phyloP scores from a whole-genome alignment of 2,329 filamentous ascomycete genomes.

The Aspergillus sp. region DNA sequence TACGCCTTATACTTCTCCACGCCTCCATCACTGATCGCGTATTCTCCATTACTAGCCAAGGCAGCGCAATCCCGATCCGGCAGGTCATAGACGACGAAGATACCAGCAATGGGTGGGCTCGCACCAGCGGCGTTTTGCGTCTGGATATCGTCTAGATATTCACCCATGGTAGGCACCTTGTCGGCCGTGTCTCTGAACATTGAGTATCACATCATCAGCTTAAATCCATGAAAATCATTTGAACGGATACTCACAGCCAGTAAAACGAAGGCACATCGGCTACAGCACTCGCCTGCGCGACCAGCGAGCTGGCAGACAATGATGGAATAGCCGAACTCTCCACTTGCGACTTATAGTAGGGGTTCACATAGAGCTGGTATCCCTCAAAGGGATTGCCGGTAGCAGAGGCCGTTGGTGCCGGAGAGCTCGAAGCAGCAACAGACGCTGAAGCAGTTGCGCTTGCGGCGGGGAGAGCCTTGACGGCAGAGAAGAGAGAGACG shows the following conservation, averaged over 20 bases:
- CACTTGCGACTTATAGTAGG: slow-evolving; percentile 57
- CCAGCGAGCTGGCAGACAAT: slow-evolving; percentile 55
- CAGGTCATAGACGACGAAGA: slow-evolving; percentile 64
- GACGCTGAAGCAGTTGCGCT: slow-evolving; percentile 16
- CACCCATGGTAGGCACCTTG: slow-evolving; percentile 53
- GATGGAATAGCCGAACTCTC: slow-evolving; percentile 62
- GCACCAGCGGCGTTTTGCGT: slow-evolving; percentile 52
- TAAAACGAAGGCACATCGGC: slow-evolving; percentile 55
- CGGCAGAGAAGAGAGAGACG: slow-evolving; percentile 21
- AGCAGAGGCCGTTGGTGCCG: slow-evolving; percentile 20
- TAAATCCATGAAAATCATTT: not conserved
- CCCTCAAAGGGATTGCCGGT: slow-evolving; percentile 56
- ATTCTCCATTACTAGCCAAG: slow-evolving; percentile 64
- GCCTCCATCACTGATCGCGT: slow-evolving; percentile 56
- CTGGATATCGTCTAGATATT: slow-evolving; percentile 51
- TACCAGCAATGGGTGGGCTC: slow-evolving; percentile 49
- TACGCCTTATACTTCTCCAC: slow-evolving; percentile 56
- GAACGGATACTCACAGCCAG: slow-evolving; percentile 50
- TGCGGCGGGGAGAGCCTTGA: slow-evolving; percentile 21
- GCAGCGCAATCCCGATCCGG: slow-evolving; percentile 66
- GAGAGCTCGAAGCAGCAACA: slow-evolving; percentile 18
- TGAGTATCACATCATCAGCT: slow-evolving; percentile 1
- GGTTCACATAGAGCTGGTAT: slow-evolving; percentile 54
- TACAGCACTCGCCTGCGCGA: slow-evolving; percentile 51
- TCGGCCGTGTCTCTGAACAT: slow-evolving; percentile 46